Percentiles rank a stretch among this genome's conserved stretches.
phyloP scores from a whole-genome alignment of 2,329 filamentous ascomycete species.

The Talaromyces islandicus region DNA sequence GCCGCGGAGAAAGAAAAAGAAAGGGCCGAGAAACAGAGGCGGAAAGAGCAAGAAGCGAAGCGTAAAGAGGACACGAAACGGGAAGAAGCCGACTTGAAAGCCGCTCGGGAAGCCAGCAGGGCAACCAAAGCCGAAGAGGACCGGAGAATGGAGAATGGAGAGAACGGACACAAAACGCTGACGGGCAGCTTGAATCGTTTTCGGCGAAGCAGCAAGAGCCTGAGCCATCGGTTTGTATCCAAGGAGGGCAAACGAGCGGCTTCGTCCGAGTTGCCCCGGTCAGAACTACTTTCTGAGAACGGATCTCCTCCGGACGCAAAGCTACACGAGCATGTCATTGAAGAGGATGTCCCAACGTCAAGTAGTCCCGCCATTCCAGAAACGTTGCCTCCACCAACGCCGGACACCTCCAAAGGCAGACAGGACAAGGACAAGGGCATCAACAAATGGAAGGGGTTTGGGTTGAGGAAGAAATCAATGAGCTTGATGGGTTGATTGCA shows the following conservation, averaged over 20 bases:
- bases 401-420: neutral
- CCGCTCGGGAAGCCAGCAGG: slow-evolving; percentile 62
- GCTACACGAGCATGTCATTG: slow-evolving; percentile 11
- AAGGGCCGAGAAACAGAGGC: slow-evolving; percentile 51
- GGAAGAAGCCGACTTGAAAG: slow-evolving; percentile 56
- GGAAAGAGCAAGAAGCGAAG: slow-evolving; percentile 52
- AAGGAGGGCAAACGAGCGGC: slow-evolving; percentile 31
- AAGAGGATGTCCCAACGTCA: slow-evolving; percentile 5
- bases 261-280: slow-evolving; percentile 16
- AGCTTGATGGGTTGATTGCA: slow-evolving; percentile 20
- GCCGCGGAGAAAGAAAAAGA: slow-evolving; percentile 43
- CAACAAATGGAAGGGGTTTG: slow-evolving; percentile 35
- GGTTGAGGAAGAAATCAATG: slow-evolving; percentile 40
- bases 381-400: neutral
- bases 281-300: slow-evolving; percentile 5
- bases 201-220: slow-evolving; percentile 67
- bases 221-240: slow-evolving; percentile 61
- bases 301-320: slow-evolving; percentile 3
- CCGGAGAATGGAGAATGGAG: slow-evolving; percentile 17
- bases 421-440: slow-evolving; percentile 14
- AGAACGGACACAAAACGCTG: slow-evolving; percentile 22
- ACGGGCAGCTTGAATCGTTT: slow-evolving; percentile 56
- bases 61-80: slow-evolving; percentile 42
- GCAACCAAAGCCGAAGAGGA: slow-evolving; percentile 53
- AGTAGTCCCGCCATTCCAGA: neutral